Evolutionary conservation across 768 basidiomycete species (phyloP), one percentile per base, ranked within the genome.

Genomic region (Pisolithus tinctorius): DNA sequence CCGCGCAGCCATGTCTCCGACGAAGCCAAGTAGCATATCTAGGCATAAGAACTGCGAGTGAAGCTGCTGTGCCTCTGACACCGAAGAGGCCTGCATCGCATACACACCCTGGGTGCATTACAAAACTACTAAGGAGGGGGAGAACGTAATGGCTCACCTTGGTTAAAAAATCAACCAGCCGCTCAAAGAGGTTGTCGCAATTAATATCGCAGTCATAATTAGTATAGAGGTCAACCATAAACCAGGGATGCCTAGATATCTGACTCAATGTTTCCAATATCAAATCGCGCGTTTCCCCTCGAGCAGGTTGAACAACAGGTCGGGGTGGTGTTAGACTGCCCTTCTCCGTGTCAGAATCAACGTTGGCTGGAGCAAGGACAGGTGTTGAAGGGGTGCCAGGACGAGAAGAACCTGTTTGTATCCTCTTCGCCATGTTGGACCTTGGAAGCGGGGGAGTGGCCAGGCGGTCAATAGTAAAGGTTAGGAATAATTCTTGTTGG

Each of bases 151-250:
- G 38, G 56, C 74, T 51, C 58, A 92, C 93, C 75, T 89, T 87
- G 6, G 91, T 89, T 56, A 93, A 70, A 66, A 98, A 96, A 25
- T 86, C 88, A 53, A 94, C 72, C 20, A 97, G 70, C 14, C 90
- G 77, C 64, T 98, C 94, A 59, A 94, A 95, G 50, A 98, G 69
- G 65, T 98, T 95, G 71, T 98, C 96, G 66, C 91, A 93, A 62
- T 97, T 95, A 57, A 88, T 83, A 61, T 96, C 93, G 62, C 93
- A 97, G 64, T 99, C 96, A 67, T 97, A 99, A 66, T 98, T 99
- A 49, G 83, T 78, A 72, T 92, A 99, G 13, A 96, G 73, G 61
- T 98, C 93, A 43, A 95, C 90, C 88, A 96, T 92, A 72, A 95
- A 94, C 63, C 85, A 89, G 2, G 89, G 82, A 59, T 88, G 83